Evolutionary conservation across 495 filamentous ascomycete species (phyloP), one percentile per base, ranked within the genome.

Genomic region (Talaromyces proteolyticus): DNA sequence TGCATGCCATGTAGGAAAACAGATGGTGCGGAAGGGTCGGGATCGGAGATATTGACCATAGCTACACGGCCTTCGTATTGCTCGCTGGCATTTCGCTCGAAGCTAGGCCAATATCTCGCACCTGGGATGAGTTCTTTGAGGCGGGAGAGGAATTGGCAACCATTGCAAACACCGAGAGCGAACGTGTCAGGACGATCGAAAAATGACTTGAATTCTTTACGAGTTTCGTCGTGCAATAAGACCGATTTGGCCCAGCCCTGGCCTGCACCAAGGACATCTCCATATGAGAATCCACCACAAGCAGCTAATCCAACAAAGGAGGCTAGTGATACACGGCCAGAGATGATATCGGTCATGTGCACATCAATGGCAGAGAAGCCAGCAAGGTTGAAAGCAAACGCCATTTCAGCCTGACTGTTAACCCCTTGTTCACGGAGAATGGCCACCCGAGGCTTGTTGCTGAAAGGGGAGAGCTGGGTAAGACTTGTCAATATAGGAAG

Each of bases 181-280:
- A 98, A 98, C 7, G 93, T 96, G 55, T 96, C 87, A 26, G 81
- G 79, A 29, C 94, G 80, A 60, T 85, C 78, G 67, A 98, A 97
- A 81, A 98, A 98, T 6, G 63, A 61, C 55, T 86, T 68, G 70
- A 97, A 95, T 56, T 91, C 84, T 42, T 69, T 70, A 24, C 90
- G 81, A 3, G 87, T 84, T 50, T 83, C 81, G 18, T 85, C 77
- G 67, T 96, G 87, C 54, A 92, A 77, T 6, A 96, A 78, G 34
- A 97, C 90, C 3, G 86, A 90, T 63, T 91, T 91, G n/a, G 94
- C 91, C 93, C 93, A 98, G 43, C 94, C 93, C 56, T 87, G 85
- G 25, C 93, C 93, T 24, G 94, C 94, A 49, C 92, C 94, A 3
- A 97, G 81, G 34, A 96, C 90, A 53, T 98, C 93, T 59, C 93